Percentiles rank a stretch among this genome's conserved stretches.
Evolutionary conservation across 805 yeast genomes (phyloP).

Genomic region (Cyberlindnera mycetangii): DNA sequence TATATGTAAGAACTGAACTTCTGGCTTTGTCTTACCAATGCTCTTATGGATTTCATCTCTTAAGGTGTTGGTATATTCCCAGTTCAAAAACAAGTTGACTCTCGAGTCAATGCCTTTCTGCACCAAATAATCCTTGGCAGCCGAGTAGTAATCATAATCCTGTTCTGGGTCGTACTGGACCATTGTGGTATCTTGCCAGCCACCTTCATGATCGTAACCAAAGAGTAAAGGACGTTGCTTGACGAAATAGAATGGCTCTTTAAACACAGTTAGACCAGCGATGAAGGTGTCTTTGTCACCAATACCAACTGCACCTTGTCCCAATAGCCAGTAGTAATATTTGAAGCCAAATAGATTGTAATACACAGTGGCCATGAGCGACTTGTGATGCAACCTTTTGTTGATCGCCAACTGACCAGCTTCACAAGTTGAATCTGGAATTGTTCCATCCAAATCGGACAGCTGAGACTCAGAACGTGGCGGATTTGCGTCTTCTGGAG

Average conservation of each 20-base stretch:
- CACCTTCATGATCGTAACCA: conserved; percentile 25
- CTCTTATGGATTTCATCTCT: conserved; percentile 21
- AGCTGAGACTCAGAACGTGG: conserved; percentile 33
- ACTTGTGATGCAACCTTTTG: conserved; percentile 54
- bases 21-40: conserved; percentile 20
- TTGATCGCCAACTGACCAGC: conserved; percentile 69
- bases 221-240: conserved; percentile 26
- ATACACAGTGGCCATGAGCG: conserved; percentile 58
- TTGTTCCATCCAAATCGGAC: conserved; percentile 59
- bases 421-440: conserved; percentile 71
- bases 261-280: conserved; percentile 29
- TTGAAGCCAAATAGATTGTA: conserved; percentile 68
- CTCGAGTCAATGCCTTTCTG: conserved; percentile 23
- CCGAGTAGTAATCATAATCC: conserved; percentile 25
- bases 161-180: conserved; percentile 29
- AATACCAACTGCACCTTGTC: conserved; percentile 77
- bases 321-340: conserved; percentile 63
- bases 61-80: conserved; percentile 20
- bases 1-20: conserved; percentile 29
- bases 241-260: conserved; percentile 25
- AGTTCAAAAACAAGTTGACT: conserved; percentile 24
- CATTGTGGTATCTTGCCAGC: conserved; percentile 31
- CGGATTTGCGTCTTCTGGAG: conserved; percentile 44
- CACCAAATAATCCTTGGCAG: conserved; percentile 21
- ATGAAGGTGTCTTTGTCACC: conserved; percentile 77